These are phyloP conservation scores for Euphorbia pulcherrima DNA, from an alignment of 345 rosid species.

Conservation along the genomic window DNA sequence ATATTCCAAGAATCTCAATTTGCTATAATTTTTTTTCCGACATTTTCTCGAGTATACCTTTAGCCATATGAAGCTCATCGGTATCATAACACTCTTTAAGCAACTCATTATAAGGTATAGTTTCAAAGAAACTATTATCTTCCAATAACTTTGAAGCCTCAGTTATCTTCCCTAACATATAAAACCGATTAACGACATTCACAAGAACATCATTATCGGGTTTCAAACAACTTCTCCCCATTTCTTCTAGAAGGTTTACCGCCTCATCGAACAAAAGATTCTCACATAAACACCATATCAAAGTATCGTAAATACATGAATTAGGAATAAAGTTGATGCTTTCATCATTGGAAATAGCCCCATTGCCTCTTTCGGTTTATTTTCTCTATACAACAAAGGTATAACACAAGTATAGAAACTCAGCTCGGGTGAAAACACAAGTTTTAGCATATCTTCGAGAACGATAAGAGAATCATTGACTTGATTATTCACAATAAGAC, in stretches of 20 bases:
- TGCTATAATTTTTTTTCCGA: conserved; percentile 28
- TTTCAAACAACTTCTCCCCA: conserved; percentile 28
- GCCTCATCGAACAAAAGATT: conserved; percentile 42
- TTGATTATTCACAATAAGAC: conserved; percentile 30
- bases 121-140: conserved; percentile 26
- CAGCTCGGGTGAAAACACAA: conserved; percentile 22
- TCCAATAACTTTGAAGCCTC: conserved; percentile 42
- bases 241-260: conserved; percentile 34
- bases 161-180: conserved; percentile 27
- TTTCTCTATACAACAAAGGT: conserved; percentile 41
- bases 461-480: conserved; percentile 34
- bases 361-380: conserved; percentile 37
- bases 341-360: conserved; percentile 43
- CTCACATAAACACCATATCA: conserved; percentile 37
- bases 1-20: conserved; percentile 52
- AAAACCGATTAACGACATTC: conserved; percentile 40
- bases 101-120: conserved; percentile 45
- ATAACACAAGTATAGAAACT: conserved; percentile 33
- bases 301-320: conserved; percentile 26
- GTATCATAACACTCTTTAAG: conserved; percentile 41
- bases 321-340: conserved; percentile 29
- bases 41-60: conserved; percentile 35
- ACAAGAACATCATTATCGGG: conserved; percentile 26
- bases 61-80: conserved; percentile 37
- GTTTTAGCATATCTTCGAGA: conserved; percentile 41